Evolutionary conservation across 2,329 filamentous ascomycete genomes (phyloP).

Genomic region (Dactylellina parvicollis): DNA sequence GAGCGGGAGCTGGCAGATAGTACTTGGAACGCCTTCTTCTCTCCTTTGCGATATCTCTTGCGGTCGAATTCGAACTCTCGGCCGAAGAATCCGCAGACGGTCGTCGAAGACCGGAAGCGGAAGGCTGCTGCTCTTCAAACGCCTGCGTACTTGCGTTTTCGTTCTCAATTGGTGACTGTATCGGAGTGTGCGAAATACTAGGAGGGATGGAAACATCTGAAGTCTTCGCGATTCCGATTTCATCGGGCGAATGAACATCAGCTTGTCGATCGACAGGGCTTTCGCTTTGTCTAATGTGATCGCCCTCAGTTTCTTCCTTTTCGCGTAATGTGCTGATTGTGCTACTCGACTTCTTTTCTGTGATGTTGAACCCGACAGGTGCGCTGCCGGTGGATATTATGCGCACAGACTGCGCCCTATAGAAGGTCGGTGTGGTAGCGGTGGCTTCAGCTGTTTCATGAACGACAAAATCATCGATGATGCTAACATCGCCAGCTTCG

Average conservation of each 20-base stretch:
- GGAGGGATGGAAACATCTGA: conserved; percentile 59
- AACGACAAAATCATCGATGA: conserved; percentile 40
- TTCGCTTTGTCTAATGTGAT: conserved; percentile 12
- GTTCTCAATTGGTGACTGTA: conserved; percentile 36
- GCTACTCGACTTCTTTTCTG: conserved; percentile 41
- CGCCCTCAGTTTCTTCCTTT: conserved; percentile 14
- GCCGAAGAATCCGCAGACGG: conserved; percentile 25
- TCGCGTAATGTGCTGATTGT: conserved; percentile 45
- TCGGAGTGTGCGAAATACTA: conserved; percentile 36
- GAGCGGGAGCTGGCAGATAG: conserved; percentile 40
- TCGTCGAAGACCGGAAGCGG: conserved; percentile 3
- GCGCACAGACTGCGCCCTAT: conserved; percentile 40
- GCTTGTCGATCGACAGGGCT: conserved; percentile 21
- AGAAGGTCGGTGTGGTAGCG: conserved; percentile 47
- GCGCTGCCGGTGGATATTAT: conserved; percentile 50
- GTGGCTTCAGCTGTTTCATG: conserved; percentile 50
- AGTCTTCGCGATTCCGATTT: conserved; percentile 63
- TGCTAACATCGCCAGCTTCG: conserved; percentile 43
- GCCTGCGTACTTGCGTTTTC: conserved; percentile 13
- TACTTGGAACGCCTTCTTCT: conserved; percentile 45
- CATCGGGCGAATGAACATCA: conserved; percentile 43
- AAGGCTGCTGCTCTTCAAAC: neutral
- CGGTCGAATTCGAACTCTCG: conserved; percentile 26
- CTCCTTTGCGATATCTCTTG: conserved; percentile 41
- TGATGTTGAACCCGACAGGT: conserved; percentile 41